phyloP scores from a whole-genome alignment of 176 grass and related monocot species.

The Rhynchospora tenuis region DNA sequence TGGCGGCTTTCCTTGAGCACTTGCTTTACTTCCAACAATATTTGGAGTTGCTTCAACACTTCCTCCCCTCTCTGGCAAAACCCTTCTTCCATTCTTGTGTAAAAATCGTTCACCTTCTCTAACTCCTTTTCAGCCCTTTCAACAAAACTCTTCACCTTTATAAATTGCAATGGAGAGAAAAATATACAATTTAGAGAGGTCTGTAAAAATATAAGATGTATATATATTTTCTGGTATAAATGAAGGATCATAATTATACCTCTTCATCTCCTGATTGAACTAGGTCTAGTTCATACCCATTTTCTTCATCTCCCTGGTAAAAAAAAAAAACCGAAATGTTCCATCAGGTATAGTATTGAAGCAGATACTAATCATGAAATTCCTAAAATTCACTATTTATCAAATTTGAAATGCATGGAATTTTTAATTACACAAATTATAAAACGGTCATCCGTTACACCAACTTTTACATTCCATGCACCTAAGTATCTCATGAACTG shows the following conservation, averaged over 20 bases:
- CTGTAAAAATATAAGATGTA: not conserved
- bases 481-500: not conserved
- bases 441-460: not conserved
- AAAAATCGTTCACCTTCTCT: conserved; percentile 75
- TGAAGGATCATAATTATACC: conserved; percentile 29
- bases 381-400: not conserved
- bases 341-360: not conserved
- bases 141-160: conserved; percentile 57
- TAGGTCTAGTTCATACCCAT: conserved; percentile 37
- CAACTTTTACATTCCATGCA: not conserved
- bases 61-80: conserved; percentile 52
- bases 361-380: not conserved
- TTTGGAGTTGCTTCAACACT: conserved; percentile 62
- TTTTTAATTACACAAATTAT: not conserved
- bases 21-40: conserved; percentile 73
- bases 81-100: conserved; percentile 45
- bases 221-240: not conserved
- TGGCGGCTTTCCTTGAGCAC: conserved; percentile 50
- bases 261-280: conserved; percentile 52
- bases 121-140: conserved; percentile 71
- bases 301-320: conserved; percentile 35
- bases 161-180: not conserved
- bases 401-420: not conserved
- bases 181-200: not conserved
- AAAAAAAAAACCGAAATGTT: not conserved